Base-by-base conservation (phyloP, 2,329 filamentous ascomycete genomes). In the Sporothrix variecibatus region DNA sequence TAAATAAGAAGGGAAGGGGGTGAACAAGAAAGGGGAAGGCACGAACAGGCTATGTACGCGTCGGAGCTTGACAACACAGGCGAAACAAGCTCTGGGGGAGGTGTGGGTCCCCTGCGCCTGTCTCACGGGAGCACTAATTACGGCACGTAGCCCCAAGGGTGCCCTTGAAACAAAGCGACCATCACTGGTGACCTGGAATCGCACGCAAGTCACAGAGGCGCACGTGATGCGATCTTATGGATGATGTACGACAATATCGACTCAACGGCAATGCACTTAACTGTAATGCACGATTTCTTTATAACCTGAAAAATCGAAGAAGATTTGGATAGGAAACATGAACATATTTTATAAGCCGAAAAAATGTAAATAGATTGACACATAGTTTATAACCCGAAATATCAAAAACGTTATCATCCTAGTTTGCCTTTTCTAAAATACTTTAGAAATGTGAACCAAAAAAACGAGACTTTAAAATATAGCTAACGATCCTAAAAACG, bases 11-110 rank as follows among this genome's bases (percentile, higher is more conserved):
- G 38, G 20, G 60, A 68, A 46, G 43, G 68, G 28, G 71, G 56
- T 46, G 60, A 38, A 43, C 28, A n/a, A 72, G 31, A 62, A 51
- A 31, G 31, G 40, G 71, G 71, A 64, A 56, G 53, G 23, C 56
- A 64, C 53, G 53, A 43, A 43, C 68, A 60, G 11, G 15, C 51
- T 38, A 64, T 56, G 56, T 38, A 64, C 70, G 56, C 58, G 71
- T 72, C 31, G 43, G 71, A 72, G 75, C 73, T 40, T 9, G 62
- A 56, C 70, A 49, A 49, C 60, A 62, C 73, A 73, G 73, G 72
- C 74, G 74, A 28, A 72, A 72, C 70, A 71, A 69, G 65, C 69
- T 56, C 67, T 34, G 31, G 49, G 68, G 68, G 26, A 2, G 20
- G 67, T 43, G 68, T 71, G 68, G 68, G 68, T 71, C 49, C 40